Percentiles rank a stretch among this genome's conserved stretches.
These are phyloP conservation scores for Incumbomyces delicatus DNA, from an alignment of 2,329 filamentous ascomycete genomes.

Conservation along the genomic window DNA sequence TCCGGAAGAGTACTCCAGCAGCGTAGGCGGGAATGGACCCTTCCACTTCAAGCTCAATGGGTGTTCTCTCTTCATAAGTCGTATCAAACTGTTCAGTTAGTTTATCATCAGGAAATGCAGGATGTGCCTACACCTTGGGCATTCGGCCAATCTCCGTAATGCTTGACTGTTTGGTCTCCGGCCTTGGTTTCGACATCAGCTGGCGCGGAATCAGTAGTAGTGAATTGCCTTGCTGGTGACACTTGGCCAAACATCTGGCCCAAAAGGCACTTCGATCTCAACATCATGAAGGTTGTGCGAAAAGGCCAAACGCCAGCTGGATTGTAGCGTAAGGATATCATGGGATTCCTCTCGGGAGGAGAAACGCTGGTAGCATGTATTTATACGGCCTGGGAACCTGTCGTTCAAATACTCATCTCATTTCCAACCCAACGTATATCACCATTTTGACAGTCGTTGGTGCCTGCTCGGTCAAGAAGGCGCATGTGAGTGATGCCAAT, in stretches of 20 bases:
- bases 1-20: constrained; percentile 63
- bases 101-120: constrained; percentile 10
- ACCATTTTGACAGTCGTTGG: too few relatives aligned
- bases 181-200: neutral
- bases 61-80: constrained; percentile 54
- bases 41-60: constrained; percentile 52
- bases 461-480: too few relatives aligned
- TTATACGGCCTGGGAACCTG: neutral
- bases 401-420: neutral
- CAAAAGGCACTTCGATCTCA: too few relatives aligned
- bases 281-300: too few relatives aligned
- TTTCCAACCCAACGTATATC: too few relatives aligned
- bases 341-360: too few relatives aligned
- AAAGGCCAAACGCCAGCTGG: too few relatives aligned
- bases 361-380: too few relatives aligned
- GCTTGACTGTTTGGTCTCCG: constrained; percentile 1
- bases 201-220: neutral
- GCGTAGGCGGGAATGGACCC: constrained; percentile 63
- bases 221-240: neutral
- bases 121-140: constrained; percentile 36
- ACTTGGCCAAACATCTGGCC: neutral
- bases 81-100: constrained; percentile 50
- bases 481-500: too few relatives aligned
- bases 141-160: constrained; percentile 43
- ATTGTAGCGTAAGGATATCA: too few relatives aligned